These are phyloP conservation scores for Neurospora sp. DNA, from an alignment of 495 filamentous ascomycete genomes.

Conservation along the genomic window DNA sequence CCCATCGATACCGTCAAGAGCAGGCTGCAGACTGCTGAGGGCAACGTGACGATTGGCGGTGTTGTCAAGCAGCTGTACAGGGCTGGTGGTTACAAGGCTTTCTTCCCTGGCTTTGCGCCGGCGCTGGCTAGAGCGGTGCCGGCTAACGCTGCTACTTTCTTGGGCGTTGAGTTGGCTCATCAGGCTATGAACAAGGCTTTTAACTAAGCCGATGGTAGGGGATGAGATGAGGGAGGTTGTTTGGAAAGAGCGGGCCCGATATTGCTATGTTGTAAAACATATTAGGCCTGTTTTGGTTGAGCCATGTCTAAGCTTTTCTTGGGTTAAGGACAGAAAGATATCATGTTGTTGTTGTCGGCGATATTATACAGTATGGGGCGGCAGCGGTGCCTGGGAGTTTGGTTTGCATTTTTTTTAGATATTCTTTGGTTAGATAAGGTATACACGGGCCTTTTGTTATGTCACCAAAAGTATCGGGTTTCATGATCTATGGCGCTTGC, in stretches of 20 bases:
- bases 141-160: slow-evolving; percentile 69
- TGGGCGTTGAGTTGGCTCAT: slow-evolving; percentile 74
- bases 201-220: not conserved
- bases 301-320: not conserved
- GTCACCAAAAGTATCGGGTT: not conserved
- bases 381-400: not conserved
- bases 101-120: slow-evolving; percentile 95
- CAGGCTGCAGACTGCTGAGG: slow-evolving; percentile 83
- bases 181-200: slow-evolving; percentile 73
- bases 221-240: not conserved
- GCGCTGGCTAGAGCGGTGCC: slow-evolving; percentile 88
- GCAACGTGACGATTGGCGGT: slow-evolving; percentile 71
- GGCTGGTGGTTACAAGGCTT: slow-evolving; percentile 77
- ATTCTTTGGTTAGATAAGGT: not conserved
- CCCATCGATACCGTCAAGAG: slow-evolving; percentile 96
- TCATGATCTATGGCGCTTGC: not conserved
- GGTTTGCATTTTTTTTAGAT: not conserved
- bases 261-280: not conserved
- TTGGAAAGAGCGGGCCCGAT: not conserved
- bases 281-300: not conserved
- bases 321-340: not conserved
- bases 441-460: not conserved
- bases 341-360: not conserved
- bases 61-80: slow-evolving; percentile 70
- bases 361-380: not conserved